These are phyloP conservation scores for Penicillium nucicola DNA, from an alignment of 495 filamentous ascomycete species.

Conservation along the genomic window DNA sequence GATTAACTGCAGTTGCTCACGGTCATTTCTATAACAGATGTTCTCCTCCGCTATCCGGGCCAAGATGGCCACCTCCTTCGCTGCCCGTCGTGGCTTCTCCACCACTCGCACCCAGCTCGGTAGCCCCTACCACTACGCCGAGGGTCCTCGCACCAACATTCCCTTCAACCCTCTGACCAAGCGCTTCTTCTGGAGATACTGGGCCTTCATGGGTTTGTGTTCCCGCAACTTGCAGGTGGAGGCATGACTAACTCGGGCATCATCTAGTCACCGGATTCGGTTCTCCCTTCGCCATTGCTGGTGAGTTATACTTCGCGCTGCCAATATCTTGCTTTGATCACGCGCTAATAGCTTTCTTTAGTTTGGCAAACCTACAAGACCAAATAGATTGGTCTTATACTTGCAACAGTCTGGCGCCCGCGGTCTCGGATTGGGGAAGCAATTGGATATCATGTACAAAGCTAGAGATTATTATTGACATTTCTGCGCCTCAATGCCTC, in stretches of 20 bases:
- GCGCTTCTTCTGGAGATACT: conserved; percentile 79
- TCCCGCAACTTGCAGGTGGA: conserved; percentile 6
- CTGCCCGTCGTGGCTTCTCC: conserved; percentile 91
- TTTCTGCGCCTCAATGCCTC: conserved; percentile 5
- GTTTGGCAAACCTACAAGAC: conserved; percentile 87
- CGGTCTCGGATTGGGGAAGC: conserved; percentile 22
- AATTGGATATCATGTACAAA: conserved; percentile 42
- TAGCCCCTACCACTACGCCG: conserved; percentile 96
- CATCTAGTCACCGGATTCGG: conserved; percentile 67
- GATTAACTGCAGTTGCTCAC: conserved; percentile 10
- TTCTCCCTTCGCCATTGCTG: conserved; percentile 75
- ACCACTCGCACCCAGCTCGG: conserved; percentile 80
- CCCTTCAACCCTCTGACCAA: conserved; percentile 93
- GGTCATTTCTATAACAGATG: conserved; percentile 58
- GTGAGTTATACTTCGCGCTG: conserved; percentile 50
- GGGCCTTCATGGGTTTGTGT: conserved; percentile 68
- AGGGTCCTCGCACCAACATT: conserved; percentile 90
- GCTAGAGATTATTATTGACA: conserved; percentile 37
- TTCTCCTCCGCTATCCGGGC: conserved; percentile 74
- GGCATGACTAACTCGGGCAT: conserved; percentile 28
- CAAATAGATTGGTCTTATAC: conserved; percentile 30
- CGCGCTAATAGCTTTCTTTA: conserved; percentile 38
- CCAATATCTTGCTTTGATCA: neutral
- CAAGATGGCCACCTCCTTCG: conserved; percentile 53
- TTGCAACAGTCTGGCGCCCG: conserved; percentile 19